Percentiles rank a stretch among this genome's conserved stretches.
Evolutionary conservation across 2,329 filamentous ascomycete genomes (phyloP).

Genomic region (Neopestalotiopsis clavispora): DNA sequence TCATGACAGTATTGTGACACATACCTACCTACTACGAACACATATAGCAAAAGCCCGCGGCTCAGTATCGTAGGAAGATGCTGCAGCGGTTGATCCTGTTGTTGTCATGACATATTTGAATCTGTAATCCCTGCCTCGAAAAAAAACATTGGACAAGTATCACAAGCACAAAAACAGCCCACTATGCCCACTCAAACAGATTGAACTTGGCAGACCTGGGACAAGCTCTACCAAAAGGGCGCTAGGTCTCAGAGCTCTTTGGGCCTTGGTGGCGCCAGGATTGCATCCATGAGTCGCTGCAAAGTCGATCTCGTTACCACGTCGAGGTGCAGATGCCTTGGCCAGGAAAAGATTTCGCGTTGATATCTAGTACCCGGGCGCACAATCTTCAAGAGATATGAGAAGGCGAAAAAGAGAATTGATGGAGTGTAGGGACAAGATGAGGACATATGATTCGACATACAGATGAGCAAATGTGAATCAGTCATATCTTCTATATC

Average conservation of each 20-base stretch:
- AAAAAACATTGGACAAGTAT: neutral
- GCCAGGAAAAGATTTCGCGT: neutral
- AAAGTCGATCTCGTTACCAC: slow-evolving; percentile 1
- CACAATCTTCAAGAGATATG: neutral
- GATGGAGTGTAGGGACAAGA: neutral
- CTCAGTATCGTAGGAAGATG: neutral
- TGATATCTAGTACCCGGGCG: neutral
- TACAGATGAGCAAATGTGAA: neutral
- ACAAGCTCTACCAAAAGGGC: neutral
- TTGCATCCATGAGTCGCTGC: slow-evolving; percentile 1
- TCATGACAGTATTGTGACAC: neutral
- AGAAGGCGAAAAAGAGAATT: neutral
- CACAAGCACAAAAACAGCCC: neutral
- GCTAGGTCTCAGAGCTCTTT: neutral
- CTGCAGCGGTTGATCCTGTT: neutral
- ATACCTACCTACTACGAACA: neutral
- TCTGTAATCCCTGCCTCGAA: neutral
- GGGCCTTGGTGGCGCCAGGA: neutral
- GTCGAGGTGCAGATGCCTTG: neutral
- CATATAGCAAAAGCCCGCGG: neutral
- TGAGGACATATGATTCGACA: neutral
- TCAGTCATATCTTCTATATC: neutral
- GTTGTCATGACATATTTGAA: neutral
- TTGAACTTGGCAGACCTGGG: neutral
- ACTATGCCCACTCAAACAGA: neutral